A percentile compares a stretch with the other conserved stretches of the same genome.
Conservation (phyloP, 352 stramenopile genomes). For the Chrysophaeum taylorii region DNA sequence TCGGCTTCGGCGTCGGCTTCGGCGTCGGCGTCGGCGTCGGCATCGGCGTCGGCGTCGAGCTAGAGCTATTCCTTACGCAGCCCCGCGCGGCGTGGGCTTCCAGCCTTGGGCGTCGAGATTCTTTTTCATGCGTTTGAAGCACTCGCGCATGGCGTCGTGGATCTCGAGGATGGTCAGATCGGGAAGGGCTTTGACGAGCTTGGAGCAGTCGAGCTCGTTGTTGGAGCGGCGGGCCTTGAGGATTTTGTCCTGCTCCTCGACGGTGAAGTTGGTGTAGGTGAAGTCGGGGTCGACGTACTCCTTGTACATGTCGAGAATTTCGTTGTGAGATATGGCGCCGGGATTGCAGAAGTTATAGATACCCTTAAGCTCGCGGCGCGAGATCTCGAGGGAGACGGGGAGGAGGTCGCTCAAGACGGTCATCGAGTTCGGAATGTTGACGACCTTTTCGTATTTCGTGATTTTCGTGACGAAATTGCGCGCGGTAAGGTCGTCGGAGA, state of each 20-base stretch:
- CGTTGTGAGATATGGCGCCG: conserved; percentile 76
- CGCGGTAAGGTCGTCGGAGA: conserved; percentile 67
- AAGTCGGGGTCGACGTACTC: conserved; percentile 75
- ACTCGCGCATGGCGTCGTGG: conserved; percentile 51
- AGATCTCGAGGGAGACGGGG: conserved; percentile 61
- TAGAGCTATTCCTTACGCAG: too few relatives aligned
- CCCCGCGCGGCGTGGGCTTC: conserved; percentile 6
- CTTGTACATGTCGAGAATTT: conserved; percentile 74
- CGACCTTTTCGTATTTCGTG: conserved; percentile 62
- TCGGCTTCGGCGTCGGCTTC: too few relatives aligned
- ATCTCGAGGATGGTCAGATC: conserved; percentile 61
- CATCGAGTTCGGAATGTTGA: conserved; percentile 82
- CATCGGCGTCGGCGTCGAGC: too few relatives aligned
- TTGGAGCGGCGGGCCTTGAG: conserved; percentile 71
- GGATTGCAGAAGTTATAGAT: conserved; percentile 85
- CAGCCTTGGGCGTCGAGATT: conserved; percentile 42
- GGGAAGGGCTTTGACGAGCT: conserved; percentile 54
- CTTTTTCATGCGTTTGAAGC: conserved; percentile 65
- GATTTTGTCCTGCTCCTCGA: conserved; percentile 76
- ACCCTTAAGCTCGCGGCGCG: conserved; percentile 50
- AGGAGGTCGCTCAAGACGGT: conserved; percentile 75
- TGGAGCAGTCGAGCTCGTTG: conserved; percentile 71
- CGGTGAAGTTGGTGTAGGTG: conserved; percentile 72
- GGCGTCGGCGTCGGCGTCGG: too few relatives aligned
- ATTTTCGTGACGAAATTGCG: conserved; percentile 84